Evolutionary conservation across 2,329 filamentous ascomycete genomes (phyloP).

Genomic region (Sporothrix humicola): DNA sequence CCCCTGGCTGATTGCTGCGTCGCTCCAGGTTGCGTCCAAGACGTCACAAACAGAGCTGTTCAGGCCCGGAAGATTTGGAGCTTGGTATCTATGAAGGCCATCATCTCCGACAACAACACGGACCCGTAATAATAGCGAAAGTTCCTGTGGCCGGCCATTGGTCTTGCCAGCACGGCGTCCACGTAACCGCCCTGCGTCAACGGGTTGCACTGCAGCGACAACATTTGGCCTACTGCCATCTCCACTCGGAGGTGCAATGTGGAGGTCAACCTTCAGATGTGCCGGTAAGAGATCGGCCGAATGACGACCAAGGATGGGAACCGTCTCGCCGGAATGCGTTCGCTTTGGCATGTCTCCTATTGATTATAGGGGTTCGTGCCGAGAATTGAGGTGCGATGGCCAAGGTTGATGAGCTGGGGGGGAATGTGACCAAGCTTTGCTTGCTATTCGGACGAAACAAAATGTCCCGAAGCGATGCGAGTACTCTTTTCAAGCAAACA

Average conservation of each 20-base stretch:
- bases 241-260: not conserved
- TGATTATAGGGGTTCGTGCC: not conserved
- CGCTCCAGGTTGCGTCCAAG: constrained; percentile 25
- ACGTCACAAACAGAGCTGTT: not conserved
- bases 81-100: not conserved
- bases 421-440: not conserved
- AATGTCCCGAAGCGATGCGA: not conserved
- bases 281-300: not conserved
- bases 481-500: no score
- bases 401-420: not conserved
- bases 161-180: not conserved
- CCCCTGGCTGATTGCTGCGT: constrained; percentile 2
- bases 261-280: constrained; percentile 1
- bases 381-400: not conserved
- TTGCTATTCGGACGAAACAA: not conserved
- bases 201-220: not conserved
- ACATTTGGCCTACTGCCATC: constrained; percentile 9
- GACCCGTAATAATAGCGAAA: not conserved
- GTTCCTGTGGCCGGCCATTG: constrained; percentile 7
- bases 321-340: constrained; percentile 5
- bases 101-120: constrained; percentile 8
- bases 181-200: not conserved
- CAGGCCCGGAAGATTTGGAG: no score
- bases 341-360: constrained; percentile 20
- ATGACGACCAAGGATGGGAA: constrained; percentile 3